phyloP scores from a whole-genome alignment of 2,329 filamentous ascomycete species.

The Trichoderma citrinoviride region DNA sequence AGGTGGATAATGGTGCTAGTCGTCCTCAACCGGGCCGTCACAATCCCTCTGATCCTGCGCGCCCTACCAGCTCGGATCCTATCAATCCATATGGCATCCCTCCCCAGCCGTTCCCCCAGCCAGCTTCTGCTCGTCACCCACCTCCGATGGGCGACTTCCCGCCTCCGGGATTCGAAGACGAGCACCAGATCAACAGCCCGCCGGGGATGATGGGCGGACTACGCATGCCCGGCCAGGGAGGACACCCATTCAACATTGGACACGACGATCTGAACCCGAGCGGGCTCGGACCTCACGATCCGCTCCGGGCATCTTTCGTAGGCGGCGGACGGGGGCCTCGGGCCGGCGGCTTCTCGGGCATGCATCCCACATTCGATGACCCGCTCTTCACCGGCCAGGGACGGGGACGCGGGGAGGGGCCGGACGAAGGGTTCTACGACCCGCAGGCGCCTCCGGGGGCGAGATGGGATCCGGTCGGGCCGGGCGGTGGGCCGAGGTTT shows the following conservation, averaged over 20 bases:
- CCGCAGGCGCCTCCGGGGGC: constrained; percentile 80
- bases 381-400: constrained; percentile 68
- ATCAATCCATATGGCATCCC: too few relatives aligned
- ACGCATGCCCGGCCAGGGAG: constrained; percentile 30
- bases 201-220: constrained; percentile 42
- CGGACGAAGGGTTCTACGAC: constrained; percentile 43
- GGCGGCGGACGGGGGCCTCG: constrained; percentile 54
- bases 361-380: constrained; percentile 96
- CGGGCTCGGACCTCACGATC: constrained; percentile 81
- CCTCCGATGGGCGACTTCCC: constrained; percentile 64
- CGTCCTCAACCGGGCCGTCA: too few relatives aligned
- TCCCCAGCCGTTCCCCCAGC: constrained; percentile 61
- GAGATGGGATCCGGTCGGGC: constrained; percentile 85
- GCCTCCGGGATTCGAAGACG: constrained; percentile 90
- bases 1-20: too few relatives aligned
- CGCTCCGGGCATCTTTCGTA: constrained; percentile 65
- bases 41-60: too few relatives aligned
- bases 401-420: constrained; percentile 38
- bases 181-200: constrained; percentile 76
- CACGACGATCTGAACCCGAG: constrained; percentile 85
- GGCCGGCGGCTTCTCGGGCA: constrained; percentile 69
- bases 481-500: constrained; percentile 54
- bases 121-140: constrained; percentile 50
- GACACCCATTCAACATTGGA: constrained; percentile 65
- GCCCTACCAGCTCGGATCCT: too few relatives aligned